Evolutionary conservation across 1,284 basidiomycete species (phyloP), one percentile per base, ranked within the genome.

Genomic region (Marasmius oreades): DNA sequence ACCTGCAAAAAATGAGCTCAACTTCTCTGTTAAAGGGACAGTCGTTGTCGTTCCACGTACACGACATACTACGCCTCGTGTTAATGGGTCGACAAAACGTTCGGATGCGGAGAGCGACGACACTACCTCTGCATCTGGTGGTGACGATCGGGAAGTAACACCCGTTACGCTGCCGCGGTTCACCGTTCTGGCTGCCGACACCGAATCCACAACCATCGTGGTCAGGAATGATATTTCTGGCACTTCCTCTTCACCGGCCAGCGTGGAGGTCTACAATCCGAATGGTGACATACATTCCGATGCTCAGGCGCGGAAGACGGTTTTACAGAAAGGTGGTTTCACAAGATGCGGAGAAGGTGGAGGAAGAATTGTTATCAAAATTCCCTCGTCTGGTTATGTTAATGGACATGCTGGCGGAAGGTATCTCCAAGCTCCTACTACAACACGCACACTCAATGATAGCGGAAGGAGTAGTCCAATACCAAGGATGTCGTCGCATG

Each of bases 151-250:
- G 20, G 77, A 77, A 55, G 66, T 72, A 7, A 75, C 78, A 28
- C 77, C 81, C 10, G 70, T 88, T 51, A 69, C 79, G 33, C 65
- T 90, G 16, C 88, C 89, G 1, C 76, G 78, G n/a, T 88, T 90
- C 65, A 81, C 78, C 8, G 77, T 90, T 14, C 76, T 87, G 26
- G 79, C 82, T 7, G 80, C 85, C 4, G 84, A 89, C 62, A 70
- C 73, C 11, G 86, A 90, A 67, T 72, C 75, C 16, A 77, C 78
- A 12, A 73, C 79, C 5, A 81, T 78, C 26, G 71, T 77, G 16
- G 70, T 89, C 48, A 78, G 78, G 24, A 87, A 88, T 63, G 83
- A 84, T 58, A 71, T 78, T 3, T 76, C 80, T 18, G 71, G 45
- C 20, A 50, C 31, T 8, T 12, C n/a, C 44, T n/a, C 16, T 22